A percentile compares a stretch with the other conserved stretches of the same genome.
Evolutionary conservation across 2,329 filamentous ascomycete genomes (phyloP).

Genomic region (Penicillium sp.): DNA sequence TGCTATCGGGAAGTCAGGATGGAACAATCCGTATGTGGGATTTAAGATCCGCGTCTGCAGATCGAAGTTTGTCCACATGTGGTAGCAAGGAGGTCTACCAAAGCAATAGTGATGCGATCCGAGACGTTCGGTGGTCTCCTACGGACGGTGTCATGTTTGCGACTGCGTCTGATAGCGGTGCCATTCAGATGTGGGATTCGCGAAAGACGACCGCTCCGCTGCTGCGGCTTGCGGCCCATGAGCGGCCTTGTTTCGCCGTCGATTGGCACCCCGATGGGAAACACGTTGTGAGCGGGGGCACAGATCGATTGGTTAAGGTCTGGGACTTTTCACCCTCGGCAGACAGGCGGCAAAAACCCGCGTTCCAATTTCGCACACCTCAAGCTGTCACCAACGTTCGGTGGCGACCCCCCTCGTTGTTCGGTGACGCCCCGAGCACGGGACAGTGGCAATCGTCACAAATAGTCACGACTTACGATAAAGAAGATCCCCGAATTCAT

Average conservation of each 20-base stretch:
- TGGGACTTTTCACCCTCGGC: slow-evolving; percentile 57
- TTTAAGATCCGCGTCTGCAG: slow-evolving; percentile 48
- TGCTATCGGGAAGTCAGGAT: slow-evolving; percentile 61
- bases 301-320: slow-evolving; percentile 57
- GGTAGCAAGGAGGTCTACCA: slow-evolving; percentile 51
- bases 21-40: slow-evolving; percentile 61
- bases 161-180: slow-evolving; percentile 58
- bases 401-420: slow-evolving; percentile 57
- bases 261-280: slow-evolving; percentile 65
- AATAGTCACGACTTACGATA: slow-evolving; percentile 57
- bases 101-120: slow-evolving; percentile 55
- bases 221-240: slow-evolving; percentile 57
- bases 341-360: slow-evolving; percentile 53
- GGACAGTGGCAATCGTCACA: slow-evolving; percentile 57
- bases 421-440: slow-evolving; percentile 45
- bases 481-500: slow-evolving; percentile 55
- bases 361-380: slow-evolving; percentile 54
- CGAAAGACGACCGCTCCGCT: slow-evolving; percentile 52
- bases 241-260: slow-evolving; percentile 54
- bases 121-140: slow-evolving; percentile 61
- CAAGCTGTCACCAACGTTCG: slow-evolving; percentile 57
- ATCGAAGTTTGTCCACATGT: slow-evolving; percentile 47
- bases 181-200: slow-evolving; percentile 59
- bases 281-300: slow-evolving; percentile 57
- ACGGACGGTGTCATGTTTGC: slow-evolving; percentile 58